Percentiles rank a stretch among this genome's conserved stretches.
Evolutionary conservation across 345 rosid species (phyloP).

Genomic region (Lepidium africanum): DNA sequence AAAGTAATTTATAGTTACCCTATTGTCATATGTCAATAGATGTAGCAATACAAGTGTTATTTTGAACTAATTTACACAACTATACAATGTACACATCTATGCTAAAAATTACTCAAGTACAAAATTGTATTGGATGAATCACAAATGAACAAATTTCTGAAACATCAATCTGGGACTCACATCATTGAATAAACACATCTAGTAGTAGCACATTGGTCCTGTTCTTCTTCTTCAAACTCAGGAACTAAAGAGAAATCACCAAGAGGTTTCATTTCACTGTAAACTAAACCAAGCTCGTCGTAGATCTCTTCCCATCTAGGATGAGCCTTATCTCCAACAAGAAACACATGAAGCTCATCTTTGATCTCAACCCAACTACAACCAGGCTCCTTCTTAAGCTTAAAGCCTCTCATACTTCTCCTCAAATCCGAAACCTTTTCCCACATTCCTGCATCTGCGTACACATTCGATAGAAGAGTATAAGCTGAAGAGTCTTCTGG

Average conservation of each 20-base stretch:
- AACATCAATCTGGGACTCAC: no score
- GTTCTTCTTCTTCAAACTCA: conserved; percentile 6
- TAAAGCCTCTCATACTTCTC: conserved; percentile 54
- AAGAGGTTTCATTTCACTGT: conserved; percentile 48
- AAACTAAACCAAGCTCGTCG: conserved; percentile 41
- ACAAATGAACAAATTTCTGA: no score
- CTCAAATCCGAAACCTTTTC: conserved; percentile 58
- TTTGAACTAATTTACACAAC: not conserved
- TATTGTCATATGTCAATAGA: not conserved
- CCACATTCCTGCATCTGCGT: conserved; percentile 93
- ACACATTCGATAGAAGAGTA: conserved; percentile 72
- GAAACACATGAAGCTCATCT: conserved; percentile 71
- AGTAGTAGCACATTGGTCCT: conserved; percentile 1
- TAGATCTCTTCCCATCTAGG: conserved; percentile 57
- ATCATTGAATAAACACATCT: not conserved
- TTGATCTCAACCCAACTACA: conserved; percentile 91
- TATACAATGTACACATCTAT: not conserved
- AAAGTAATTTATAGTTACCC: not conserved
- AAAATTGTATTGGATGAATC: not conserved
- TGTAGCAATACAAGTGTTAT: not conserved
- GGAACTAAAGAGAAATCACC: conserved; percentile 5
- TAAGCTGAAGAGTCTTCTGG: conserved; percentile 78
- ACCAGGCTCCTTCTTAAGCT: conserved; percentile 86
- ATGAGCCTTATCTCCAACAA: conserved; percentile 61
- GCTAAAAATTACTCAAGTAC: not conserved